Evolutionary conservation across 2,329 filamentous ascomycete genomes (phyloP).

Genomic region (Fusarium sp.): DNA sequence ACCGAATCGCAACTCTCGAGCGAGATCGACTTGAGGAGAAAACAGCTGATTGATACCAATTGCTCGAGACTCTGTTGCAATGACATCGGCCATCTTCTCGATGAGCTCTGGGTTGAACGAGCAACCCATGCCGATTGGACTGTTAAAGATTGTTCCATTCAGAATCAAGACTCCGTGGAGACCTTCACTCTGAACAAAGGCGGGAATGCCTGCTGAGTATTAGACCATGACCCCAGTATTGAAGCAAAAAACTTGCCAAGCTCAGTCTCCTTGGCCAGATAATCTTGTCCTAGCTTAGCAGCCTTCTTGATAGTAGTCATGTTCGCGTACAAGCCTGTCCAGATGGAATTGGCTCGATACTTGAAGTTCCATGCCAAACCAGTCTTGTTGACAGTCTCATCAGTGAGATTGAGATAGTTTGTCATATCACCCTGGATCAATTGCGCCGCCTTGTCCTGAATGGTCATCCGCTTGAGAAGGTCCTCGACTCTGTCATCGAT

Average conservation of each 20-base stretch:
- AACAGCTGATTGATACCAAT: constrained; percentile 79
- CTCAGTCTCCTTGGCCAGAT: constrained; percentile 62
- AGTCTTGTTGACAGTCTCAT: constrained; percentile 71
- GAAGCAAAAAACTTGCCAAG: constrained; percentile 47
- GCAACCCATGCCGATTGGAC: constrained; percentile 76
- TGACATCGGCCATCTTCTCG: constrained; percentile 71
- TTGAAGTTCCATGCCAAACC: constrained; percentile 74
- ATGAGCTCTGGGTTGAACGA: constrained; percentile 74
- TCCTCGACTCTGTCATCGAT: constrained; percentile 73
- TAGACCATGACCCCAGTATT: background rate
- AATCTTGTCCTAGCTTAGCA: constrained; percentile 73
- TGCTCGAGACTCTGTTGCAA: constrained; percentile 71
- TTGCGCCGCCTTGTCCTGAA: constrained; percentile 77
- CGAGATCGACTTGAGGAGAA: constrained; percentile 74
- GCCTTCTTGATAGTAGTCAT: constrained; percentile 71
- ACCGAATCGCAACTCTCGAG: constrained; percentile 75
- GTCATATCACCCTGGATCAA: constrained; percentile 74
- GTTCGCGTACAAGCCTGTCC: constrained; percentile 73
- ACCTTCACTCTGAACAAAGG: constrained; percentile 77
- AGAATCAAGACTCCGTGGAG: constrained; percentile 77
- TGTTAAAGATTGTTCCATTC: constrained; percentile 83
- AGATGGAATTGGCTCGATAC: constrained; percentile 73
- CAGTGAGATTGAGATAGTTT: constrained; percentile 77
- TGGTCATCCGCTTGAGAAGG: constrained; percentile 76
- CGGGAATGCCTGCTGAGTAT: constrained; percentile 66